Evolutionary conservation across 2,329 filamentous ascomycete genomes (phyloP), one percentile per base, ranked within the genome.

Genomic region (Verticillium albo-atrum): DNA sequence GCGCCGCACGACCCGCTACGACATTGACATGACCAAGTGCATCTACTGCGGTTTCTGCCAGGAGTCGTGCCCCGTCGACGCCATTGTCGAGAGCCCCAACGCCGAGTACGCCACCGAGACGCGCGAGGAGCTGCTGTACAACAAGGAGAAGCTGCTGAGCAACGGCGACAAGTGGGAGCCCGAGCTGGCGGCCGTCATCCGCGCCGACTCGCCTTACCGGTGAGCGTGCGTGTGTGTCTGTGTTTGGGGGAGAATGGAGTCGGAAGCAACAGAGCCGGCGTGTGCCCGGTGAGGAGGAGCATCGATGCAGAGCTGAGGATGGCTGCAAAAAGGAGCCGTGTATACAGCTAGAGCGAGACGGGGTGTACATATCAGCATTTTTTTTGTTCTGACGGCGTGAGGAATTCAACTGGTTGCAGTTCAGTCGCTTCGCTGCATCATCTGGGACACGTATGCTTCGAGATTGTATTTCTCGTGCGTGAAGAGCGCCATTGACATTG

Each of bases 1-100:
- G 72, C 88, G 95, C 77, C 88, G 95, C 73, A 99, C 95, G 56
- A 97, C 94, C 61, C 88, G 94, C 74, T 99, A 99, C 80, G 95
- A 99, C 75, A 97, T 99, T 73, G 95, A 99, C 79, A 99, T 99
- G 95, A 98, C 95, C 72, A 99, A 99, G 85, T 99, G 95, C 82
- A 99, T 99, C 78, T 99, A 98, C 87, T 98, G 95, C 76, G 95
- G 95, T 56, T 96, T 96, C 81, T 98, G 95, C 86, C 94, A 97
- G 82, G 95, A 99, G 82, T 96, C 91, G 66, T 99, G 95, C 80
- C 95, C 95, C 52, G 95, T 99, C 58, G 95, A 99, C 78, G 95
- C 95, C 61, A 99, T 85, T 66, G 84, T 87, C 59, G 84, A 86
- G 75, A 83, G 80, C 55, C 84, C 84, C 66, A 86, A 86, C 67